These are phyloP conservation scores for Hericium alpestre DNA, from an alignment of 768 basidiomycete genomes.

Conservation along the genomic window DNA sequence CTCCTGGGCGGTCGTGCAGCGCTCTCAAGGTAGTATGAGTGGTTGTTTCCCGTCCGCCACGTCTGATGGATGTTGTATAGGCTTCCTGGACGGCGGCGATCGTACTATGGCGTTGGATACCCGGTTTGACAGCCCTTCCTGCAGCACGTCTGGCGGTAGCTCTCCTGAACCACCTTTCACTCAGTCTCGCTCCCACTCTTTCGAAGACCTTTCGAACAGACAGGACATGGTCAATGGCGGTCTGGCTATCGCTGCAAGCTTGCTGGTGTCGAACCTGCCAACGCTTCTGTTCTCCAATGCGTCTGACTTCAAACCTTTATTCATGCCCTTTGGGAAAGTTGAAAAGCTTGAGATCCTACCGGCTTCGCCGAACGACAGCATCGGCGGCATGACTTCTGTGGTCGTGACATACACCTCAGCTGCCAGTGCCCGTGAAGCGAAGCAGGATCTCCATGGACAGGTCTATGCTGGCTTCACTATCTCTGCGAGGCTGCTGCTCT, in stretches of 20 bases:
- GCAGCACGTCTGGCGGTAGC: not conserved
- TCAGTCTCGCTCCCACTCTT: conserved; percentile 1
- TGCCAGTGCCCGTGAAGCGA: conserved; percentile 54
- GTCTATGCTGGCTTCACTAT: conserved; percentile 41
- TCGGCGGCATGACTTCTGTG: conserved; percentile 37
- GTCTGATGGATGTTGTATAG: conserved; percentile 22
- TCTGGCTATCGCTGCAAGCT: conserved; percentile 13
- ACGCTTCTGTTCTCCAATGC: conserved; percentile 54
- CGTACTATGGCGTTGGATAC: conserved; percentile 53
- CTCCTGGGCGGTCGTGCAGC: conserved; percentile 83
- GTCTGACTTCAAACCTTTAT: conserved; percentile 60
- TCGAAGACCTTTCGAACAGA: not conserved
- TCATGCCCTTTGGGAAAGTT: conserved; percentile 62
- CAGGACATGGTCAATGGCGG: not conserved
- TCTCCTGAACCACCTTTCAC: not conserved
- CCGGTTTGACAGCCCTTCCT: conserved; percentile 26
- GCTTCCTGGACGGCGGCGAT: conserved; percentile 76
- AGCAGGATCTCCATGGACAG: conserved; percentile 49
- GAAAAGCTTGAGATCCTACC: conserved; percentile 47
- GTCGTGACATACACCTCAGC: conserved; percentile 52
- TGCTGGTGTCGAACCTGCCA: conserved; percentile 60
- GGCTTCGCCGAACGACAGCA: conserved; percentile 19
- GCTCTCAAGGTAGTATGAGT: conserved; percentile 52
- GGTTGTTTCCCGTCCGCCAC: not conserved
- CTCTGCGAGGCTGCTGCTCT: conserved; percentile 22